A percentile compares a stretch with the other conserved stretches of the same genome.
Evolutionary conservation across 2,329 filamentous ascomycete species (phyloP).

Genomic region (Penicillium olsonii): DNA sequence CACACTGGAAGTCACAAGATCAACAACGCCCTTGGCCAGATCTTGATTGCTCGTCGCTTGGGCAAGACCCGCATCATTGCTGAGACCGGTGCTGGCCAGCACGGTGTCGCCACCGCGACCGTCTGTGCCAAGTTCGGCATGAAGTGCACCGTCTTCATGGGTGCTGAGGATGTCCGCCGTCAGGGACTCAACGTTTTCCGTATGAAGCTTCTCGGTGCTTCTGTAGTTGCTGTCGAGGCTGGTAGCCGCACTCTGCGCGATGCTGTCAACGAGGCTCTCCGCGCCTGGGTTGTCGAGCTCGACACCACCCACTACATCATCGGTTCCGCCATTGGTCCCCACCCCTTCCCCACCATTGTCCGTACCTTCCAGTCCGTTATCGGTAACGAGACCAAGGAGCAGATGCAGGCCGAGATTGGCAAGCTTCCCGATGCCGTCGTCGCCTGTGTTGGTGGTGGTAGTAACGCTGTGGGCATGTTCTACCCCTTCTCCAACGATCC

Average conservation of each 20-base stretch:
- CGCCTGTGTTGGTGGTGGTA: constrained; percentile 92
- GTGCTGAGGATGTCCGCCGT: constrained; percentile 91
- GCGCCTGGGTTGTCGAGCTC: constrained; percentile 90
- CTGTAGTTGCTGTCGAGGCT: constrained; percentile 88
- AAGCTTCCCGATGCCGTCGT: constrained; percentile 95
- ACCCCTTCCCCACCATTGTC: constrained; percentile 97
- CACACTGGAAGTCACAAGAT: constrained; percentile 99
- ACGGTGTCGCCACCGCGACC: constrained; percentile 95
- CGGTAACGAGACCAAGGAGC: constrained; percentile 87
- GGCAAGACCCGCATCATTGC: constrained; percentile 98
- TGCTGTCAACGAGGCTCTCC: constrained; percentile 92
- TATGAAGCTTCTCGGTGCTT: constrained; percentile 92
- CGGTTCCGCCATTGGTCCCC: constrained; percentile 93
- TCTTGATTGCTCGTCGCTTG: constrained; percentile 78
- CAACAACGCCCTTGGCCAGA: constrained; percentile 95
- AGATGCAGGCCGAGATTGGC: constrained; percentile 80
- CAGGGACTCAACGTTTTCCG: constrained; percentile 98
- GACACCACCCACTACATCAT: constrained; percentile 98
- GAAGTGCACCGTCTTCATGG: constrained; percentile 98
- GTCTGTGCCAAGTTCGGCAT: constrained; percentile 98
- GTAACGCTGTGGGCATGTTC: constrained; percentile 97
- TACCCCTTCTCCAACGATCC: constrained; percentile 88
- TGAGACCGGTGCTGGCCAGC: constrained; percentile 95
- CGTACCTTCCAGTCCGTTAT: constrained; percentile 98
- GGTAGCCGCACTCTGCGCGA: constrained; percentile 81